A percentile compares a stretch with the other conserved stretches of the same genome.
Conservation (phyloP, 306 rosid species). For the Acmispon strigosus region DNA sequence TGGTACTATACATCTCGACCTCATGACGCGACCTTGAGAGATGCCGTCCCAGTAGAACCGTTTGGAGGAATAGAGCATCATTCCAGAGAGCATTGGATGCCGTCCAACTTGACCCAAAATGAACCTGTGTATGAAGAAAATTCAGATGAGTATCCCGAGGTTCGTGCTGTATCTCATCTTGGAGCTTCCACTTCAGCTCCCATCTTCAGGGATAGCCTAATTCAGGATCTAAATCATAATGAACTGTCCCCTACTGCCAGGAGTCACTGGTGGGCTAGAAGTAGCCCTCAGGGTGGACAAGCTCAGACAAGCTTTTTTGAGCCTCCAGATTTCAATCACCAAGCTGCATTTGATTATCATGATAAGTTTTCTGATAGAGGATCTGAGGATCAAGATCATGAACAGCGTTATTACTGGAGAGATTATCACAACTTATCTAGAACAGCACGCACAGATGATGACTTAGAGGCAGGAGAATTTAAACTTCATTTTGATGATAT, state of each 20-base stretch:
- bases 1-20: slow-evolving; percentile 65
- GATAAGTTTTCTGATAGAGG: slow-evolving; percentile 54
- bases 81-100: slow-evolving; percentile 44
- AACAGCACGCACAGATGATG: slow-evolving; percentile 43
- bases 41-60: slow-evolving; percentile 26
- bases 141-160: slow-evolving; percentile 25
- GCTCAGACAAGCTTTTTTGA: slow-evolving; percentile 70
- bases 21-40: slow-evolving; percentile 18
- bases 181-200: slow-evolving; percentile 69
- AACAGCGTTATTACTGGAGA: slow-evolving; percentile 43
- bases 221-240: slow-evolving; percentile 29
- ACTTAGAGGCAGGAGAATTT: slow-evolving; percentile 50
- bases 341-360: slow-evolving; percentile 12
- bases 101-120: slow-evolving; percentile 30
- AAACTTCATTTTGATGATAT: slow-evolving; percentile 78
- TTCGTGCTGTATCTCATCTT: slow-evolving; percentile 40
- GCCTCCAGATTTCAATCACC: slow-evolving; percentile 66
- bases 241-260: slow-evolving; percentile 15
- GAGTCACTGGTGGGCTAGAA: slow-evolving; percentile 88
- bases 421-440: slow-evolving; percentile 35
- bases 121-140: slow-evolving; percentile 35
- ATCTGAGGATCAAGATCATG: slow-evolving; percentile 52
- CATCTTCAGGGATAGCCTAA: slow-evolving; percentile 46
- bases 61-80: slow-evolving; percentile 31
- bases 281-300: slow-evolving; percentile 18